Conservation (phyloP, 306 rosid genomes). For the Sesbania bispinosa region DNA sequence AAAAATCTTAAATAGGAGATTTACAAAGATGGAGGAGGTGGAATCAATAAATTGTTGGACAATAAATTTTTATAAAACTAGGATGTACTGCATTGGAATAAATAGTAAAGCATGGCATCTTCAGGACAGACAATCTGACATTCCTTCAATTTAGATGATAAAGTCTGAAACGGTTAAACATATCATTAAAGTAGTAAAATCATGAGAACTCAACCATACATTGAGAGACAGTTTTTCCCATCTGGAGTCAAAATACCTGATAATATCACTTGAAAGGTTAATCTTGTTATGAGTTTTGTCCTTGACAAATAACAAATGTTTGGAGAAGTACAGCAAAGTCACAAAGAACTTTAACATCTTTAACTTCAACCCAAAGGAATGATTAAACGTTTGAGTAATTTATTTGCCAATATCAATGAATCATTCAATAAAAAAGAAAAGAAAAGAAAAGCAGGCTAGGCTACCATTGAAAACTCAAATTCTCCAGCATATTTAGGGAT, state of each 20-base stretch:
- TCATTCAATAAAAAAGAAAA: neutral
- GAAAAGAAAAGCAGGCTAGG: no score
- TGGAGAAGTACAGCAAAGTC: neutral
- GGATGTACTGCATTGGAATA: conserved; percentile 8
- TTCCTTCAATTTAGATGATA: conserved; percentile 6
- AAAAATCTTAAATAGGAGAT: neutral
- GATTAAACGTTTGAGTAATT: neutral
- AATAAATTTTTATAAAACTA: neutral
- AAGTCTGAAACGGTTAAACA: neutral
- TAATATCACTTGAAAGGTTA: no score
- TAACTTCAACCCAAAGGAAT: neutral
- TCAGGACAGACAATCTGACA: neutral
- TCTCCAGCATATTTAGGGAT: neutral
- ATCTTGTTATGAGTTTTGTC: neutral
- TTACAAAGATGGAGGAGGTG: no score
- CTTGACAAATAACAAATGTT: neutral
- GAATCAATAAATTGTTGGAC: no score
- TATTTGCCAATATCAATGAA: neutral
- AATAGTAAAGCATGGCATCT: neutral
- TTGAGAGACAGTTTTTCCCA: neutral
- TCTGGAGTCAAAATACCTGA: neutral
- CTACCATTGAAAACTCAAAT: neutral
- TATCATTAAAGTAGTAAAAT: neutral
- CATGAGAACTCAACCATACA: neutral
- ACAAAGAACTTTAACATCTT: neutral